Base-by-base conservation (phyloP, 495 filamentous ascomycete genomes). In the Terfezia claveryi region DNA sequence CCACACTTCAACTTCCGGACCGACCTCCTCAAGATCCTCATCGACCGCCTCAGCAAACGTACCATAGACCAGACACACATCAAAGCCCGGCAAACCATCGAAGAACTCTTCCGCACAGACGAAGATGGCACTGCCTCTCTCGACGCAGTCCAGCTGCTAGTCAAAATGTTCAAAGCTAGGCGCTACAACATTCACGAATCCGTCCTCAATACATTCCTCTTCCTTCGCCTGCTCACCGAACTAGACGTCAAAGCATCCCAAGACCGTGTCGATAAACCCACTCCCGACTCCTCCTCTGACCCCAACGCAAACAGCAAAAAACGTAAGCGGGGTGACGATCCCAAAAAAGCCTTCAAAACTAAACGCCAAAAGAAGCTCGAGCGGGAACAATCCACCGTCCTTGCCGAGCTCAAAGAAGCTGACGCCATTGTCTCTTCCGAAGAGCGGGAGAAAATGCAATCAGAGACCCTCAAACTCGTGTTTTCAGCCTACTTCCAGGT, bases 1-100 rank as follows among this genome's bases (percentile, higher is more conserved):
- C 85, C 91, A 10, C 92, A 98, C 70, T 98, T 98, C 76, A 98
- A 98, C 69, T 94, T 91, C 68, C 76, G 92, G 8, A 73, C 72
- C 36, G 92, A 96, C 36, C 70, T 98, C 32, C 67, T 96, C 38
- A 83, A 83, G 69, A 86, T 96, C 44, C 62, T 98, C 37, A 78
- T 94, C 37, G 80, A 81, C 59, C 88, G 87, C 54, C 72, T 96
- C 9, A 84, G 85, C 60, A 71, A 68, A 36, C 77, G 74, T 59
- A 75, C 72, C 23, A 62, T 80, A 0, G 84, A 93, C 64, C 72
- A 71, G 1, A 80, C 87, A 49, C 88, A 83, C 54, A 59, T 75
- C 61, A 91, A 84, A 66, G 93, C 87, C 64, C 75, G 79, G 14
- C 74, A 83, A 54, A 81, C 87, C 0, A 66, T 98, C 38, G 83